Evolutionary conservation across 495 filamentous ascomycete genomes (phyloP).

Genomic region (Daldinia childiae): DNA sequence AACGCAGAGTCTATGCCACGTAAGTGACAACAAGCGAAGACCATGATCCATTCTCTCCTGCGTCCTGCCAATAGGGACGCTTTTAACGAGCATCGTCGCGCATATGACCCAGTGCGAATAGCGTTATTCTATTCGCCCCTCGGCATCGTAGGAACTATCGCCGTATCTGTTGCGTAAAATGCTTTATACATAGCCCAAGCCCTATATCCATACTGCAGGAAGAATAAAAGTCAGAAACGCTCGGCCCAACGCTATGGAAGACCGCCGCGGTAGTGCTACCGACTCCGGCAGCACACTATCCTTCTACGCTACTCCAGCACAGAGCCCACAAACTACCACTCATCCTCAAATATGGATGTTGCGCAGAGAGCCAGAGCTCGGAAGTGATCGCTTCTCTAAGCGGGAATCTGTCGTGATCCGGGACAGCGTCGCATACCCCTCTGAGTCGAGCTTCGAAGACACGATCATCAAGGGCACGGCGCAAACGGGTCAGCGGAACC

Average conservation of each 20-base stretch:
- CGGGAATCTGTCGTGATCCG: constrained; percentile 23
- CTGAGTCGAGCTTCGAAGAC: constrained; percentile 27
- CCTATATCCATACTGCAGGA: background rate
- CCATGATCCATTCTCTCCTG: constrained; percentile 18
- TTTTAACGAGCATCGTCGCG: constrained; percentile 8
- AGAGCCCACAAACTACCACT: background rate
- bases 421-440: constrained; percentile 29
- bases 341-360: constrained; percentile 17
- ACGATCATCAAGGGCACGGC: constrained; percentile 29
- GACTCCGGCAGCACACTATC: constrained; percentile 2
- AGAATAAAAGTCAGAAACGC: background rate
- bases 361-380: constrained; percentile 6
- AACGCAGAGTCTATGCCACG: constrained; percentile 27
- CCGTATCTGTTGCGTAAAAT: background rate
- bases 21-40: constrained; percentile 30
- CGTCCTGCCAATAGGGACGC: constrained; percentile 24
- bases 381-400: background rate
- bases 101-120: constrained; percentile 10
- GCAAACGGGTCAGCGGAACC: constrained; percentile 4
- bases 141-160: background rate
- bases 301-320: background rate
- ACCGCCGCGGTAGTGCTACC: background rate
- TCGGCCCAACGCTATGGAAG: constrained; percentile 11
- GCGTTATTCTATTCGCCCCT: constrained; percentile 17
- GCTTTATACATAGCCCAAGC: background rate